Evolutionary conservation across 2,329 filamentous ascomycete species (phyloP), one percentile per base, ranked within the genome.

Genomic region (Sodiomyces alkalinus): DNA sequence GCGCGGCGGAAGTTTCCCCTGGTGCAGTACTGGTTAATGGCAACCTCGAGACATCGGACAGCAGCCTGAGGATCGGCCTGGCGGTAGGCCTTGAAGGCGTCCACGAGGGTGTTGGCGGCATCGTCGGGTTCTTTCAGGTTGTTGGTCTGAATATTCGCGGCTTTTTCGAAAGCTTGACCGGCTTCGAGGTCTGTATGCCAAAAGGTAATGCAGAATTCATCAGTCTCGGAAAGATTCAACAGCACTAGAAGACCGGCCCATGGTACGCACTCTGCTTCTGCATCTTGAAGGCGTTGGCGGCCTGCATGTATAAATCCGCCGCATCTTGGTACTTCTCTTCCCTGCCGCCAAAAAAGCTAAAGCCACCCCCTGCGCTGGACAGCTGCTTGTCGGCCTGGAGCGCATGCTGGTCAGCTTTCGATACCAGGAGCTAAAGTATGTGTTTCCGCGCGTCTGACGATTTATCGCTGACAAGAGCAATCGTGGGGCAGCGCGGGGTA

Each of bases 31-130:
- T 90, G 80, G 33, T 74, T 64, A 48, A 96, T 83, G 22, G 85
- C 80, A 39, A 74, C 60, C 39, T 83, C 72, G 31, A 94, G 61
- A 46, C 81, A 85, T 36, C 81, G 65, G 23, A 79, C 81, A 11
- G 86, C 87, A 44, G 87, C 78, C 47, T 82, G 66, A 13, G 85
- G 85, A 44, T 81, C 74, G 29, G 80, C 74, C 56, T 85, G 92
- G 44, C 78, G 71, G 60, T 94, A 96, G 34, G 83, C 79, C 62
- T 96, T 94, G 68, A 86, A 96, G 29, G 90, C 90, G 52, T 96
- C 86, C 45, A 78, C 72, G 35, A 85, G 62, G 26, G 79, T 78
- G 55, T 92, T 92, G 38, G 87, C 86, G 26, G 85, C 83, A 49
- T 96, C 90, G 49, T 92, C 82, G 22, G 80, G 81, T 48, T 96